Conservation (phyloP, 169 alveolate species). For the Cryptosporidium tyzzeri region DNA sequence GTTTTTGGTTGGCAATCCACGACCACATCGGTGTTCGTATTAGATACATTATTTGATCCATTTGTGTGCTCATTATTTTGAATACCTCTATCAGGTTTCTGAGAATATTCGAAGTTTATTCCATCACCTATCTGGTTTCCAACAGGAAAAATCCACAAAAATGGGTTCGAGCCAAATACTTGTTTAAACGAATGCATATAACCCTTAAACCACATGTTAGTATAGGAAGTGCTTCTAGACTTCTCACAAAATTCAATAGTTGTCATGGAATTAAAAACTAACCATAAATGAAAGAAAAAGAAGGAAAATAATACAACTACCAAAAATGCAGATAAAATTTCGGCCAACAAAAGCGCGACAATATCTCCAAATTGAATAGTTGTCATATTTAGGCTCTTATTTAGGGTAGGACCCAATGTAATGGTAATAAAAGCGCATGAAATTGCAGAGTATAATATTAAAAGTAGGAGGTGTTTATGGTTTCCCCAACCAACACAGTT, state of each 20-base stretch:
- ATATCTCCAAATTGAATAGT: constrained; percentile 79
- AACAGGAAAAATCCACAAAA: constrained; percentile 80
- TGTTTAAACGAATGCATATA: constrained; percentile 75
- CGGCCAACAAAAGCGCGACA: constrained; percentile 84
- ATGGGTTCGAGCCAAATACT: constrained; percentile 81
- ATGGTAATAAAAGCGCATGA: constrained; percentile 80
- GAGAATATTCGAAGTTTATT: constrained; percentile 55
- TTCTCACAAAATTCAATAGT: constrained; percentile 91
- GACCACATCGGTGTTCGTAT: constrained; percentile 10
- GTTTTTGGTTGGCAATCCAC: constrained; percentile 38
- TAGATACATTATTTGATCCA: background rate
- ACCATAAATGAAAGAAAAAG: constrained; percentile 85
- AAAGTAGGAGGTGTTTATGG: constrained; percentile 87
- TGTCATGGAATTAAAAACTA: constrained; percentile 81
- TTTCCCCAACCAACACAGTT: constrained; percentile 91
- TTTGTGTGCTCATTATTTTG: background rate
- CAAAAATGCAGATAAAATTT: constrained; percentile 83
- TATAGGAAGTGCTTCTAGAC: constrained; percentile 76
- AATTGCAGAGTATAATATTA: constrained; percentile 84
- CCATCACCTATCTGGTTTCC: constrained; percentile 82
- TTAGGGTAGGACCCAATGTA: constrained; percentile 81
- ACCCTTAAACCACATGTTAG: constrained; percentile 80
- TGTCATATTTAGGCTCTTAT: constrained; percentile 1
- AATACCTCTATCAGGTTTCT: background rate
- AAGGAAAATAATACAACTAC: constrained; percentile 82